Evolutionary conservation across 208 protist species (phyloP).

Genomic region (Crithidia expoeki): DNA sequence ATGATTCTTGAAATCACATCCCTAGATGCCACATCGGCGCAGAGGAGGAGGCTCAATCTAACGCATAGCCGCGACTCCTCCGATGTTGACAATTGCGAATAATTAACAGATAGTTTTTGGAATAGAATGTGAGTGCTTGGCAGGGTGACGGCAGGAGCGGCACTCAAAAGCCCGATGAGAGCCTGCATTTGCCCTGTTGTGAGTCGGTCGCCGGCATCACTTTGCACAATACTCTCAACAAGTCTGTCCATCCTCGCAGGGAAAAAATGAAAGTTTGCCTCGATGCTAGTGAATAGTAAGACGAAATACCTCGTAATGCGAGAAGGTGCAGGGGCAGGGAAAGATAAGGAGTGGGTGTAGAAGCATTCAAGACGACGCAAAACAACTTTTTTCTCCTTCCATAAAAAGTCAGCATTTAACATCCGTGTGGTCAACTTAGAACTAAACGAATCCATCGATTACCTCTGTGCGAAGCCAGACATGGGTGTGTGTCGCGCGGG

Average conservation of each 20-base stretch:
- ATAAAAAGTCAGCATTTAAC: no score
- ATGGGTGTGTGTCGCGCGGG: no score
- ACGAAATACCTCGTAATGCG: not conserved
- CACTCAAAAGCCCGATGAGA: conserved; percentile 18
- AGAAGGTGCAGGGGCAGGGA: not conserved
- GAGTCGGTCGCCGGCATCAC: conserved; percentile 17
- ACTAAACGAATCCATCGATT: no score
- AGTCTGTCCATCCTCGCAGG: conserved; percentile 15
- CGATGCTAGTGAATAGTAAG: not conserved
- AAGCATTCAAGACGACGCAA: not conserved
- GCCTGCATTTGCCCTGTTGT: conserved; percentile 31
- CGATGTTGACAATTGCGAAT: not conserved
- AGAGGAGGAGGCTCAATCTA: conserved; percentile 23
- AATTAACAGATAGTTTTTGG: conserved; percentile 18
- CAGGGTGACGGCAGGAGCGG: conserved; percentile 2
- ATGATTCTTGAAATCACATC: conserved; percentile 13
- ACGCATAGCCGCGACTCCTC: conserved; percentile 15
- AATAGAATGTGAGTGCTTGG: conserved; percentile 19
- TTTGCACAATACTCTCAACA: conserved; percentile 27
- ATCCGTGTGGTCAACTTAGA: no score
- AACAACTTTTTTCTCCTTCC: no score
- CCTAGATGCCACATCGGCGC: conserved; percentile 5
- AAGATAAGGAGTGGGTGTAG: not conserved
- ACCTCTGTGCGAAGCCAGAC: no score
- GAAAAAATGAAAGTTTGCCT: no score